Evolutionary conservation across 331 rosid species (phyloP).

Genomic region (Pyracantha coccinea): DNA sequence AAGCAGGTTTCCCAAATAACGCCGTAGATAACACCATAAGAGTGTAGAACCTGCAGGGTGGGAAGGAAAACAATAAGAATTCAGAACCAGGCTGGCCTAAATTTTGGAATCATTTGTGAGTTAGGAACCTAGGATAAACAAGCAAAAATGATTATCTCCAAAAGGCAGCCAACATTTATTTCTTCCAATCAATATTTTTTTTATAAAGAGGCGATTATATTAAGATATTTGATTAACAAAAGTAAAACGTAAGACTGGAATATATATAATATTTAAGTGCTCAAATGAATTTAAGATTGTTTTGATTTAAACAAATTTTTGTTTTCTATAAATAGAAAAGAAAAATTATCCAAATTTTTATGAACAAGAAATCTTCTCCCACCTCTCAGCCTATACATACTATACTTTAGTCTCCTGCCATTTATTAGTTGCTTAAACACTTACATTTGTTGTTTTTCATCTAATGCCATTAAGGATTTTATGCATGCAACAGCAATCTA

Average conservation of each 20-base stretch:
- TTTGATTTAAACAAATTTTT: neutral
- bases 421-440: neutral
- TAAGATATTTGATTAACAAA: neutral
- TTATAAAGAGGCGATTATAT: neutral
- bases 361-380: too few relatives aligned
- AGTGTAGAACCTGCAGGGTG: conserved; percentile 83
- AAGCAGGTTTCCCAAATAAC: conserved; percentile 92
- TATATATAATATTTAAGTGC: neutral
- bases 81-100: neutral
- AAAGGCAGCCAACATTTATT: neutral
- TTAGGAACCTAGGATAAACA: neutral
- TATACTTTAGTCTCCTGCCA: too few relatives aligned
- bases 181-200: neutral
- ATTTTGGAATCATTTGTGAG: neutral
- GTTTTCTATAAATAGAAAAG: neutral
- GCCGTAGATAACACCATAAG: conserved; percentile 98
- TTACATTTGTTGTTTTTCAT: neutral
- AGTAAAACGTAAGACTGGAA: neutral
- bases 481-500: neutral
- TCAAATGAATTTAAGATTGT: neutral
- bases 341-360: neutral
- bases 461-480: neutral
- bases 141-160: neutral
- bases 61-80: conserved; percentile 16
- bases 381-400: too few relatives aligned